These are phyloP conservation scores for Aspergillus jensenii DNA, from an alignment of 2,329 filamentous ascomycete species.

Conservation along the genomic window DNA sequence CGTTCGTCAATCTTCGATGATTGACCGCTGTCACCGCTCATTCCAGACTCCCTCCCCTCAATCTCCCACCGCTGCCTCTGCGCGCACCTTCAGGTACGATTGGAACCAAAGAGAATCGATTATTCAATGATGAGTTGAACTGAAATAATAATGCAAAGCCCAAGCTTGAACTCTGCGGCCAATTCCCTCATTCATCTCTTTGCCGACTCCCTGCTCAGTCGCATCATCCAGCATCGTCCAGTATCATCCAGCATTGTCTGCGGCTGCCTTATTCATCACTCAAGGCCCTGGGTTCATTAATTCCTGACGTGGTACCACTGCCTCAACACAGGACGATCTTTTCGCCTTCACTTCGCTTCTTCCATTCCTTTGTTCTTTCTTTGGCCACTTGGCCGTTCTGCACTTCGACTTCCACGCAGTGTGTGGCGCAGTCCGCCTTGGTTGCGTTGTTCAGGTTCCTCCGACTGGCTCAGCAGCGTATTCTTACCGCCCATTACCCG, in stretches of 20 bases:
- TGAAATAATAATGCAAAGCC: conserved; percentile 3
- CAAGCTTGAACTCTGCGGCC: not conserved
- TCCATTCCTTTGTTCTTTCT: conserved; percentile 7
- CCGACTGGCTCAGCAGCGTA: conserved; percentile 5
- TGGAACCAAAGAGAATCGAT: not conserved
- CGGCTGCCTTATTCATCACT: conserved; percentile 13
- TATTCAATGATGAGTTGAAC: not conserved
- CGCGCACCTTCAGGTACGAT: conserved; percentile 4
- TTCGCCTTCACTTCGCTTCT: conserved; percentile 2
- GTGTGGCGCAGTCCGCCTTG: conserved; percentile 17
- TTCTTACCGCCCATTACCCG: not conserved
- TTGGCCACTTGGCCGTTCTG: conserved; percentile 5
- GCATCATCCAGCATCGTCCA: conserved; percentile 17
- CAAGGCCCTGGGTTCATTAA: not conserved
- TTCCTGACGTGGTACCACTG: conserved; percentile 21
- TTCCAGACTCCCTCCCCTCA: conserved; percentile 4
- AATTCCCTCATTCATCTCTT: not conserved
- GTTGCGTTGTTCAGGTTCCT: not conserved
- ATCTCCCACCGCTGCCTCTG: conserved; percentile 13
- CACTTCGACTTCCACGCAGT: not conserved
- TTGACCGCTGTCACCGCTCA: conserved; percentile 23
- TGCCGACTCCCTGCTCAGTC: not conserved
- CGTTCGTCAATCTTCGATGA: conserved; percentile 1
- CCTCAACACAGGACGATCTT: conserved; percentile 5
- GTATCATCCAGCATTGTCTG: conserved; percentile 10